Evolutionary conservation across 2,329 filamentous ascomycete genomes (phyloP), one percentile per base, ranked within the genome.

Genomic region (Aspergillus clavatus): DNA sequence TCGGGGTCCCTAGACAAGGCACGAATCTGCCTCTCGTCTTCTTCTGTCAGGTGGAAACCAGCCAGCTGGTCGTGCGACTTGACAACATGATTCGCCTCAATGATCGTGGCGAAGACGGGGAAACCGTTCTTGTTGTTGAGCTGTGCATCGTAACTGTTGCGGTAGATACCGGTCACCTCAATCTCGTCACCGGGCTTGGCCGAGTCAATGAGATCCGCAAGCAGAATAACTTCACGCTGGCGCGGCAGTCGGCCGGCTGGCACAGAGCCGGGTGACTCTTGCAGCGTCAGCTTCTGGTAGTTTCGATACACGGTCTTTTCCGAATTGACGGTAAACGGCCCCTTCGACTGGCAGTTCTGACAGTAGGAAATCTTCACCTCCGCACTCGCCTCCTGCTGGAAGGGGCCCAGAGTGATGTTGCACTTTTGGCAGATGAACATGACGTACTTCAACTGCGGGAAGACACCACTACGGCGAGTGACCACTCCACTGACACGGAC

Each of bases 41-140:
- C 86, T 62, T 97, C 91, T 0, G 89, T 97, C 62, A 98, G 77
- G 48, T 89, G 82, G 78, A 98, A 98, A 45, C 93, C 93, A 60
- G 93, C 93, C 49, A 98, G 83, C 70, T 98, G 90, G 66, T 98
- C 93, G 63, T 98, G 93, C 0, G 91, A 85, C 69, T 98, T 98
- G 69, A 97, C 84, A 4, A 97, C 83, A 56, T 98, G 90, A 70
- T 98, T 98, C 21, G 94, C 94, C 69, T 98, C 93, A 4, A 98
- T 79, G 47, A 98, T 93, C 0, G 93, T 98, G 4, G 93, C 91
- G 68, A 98, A 98, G 27, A 98, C 93, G 0, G 93, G 93, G 72
- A 98, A 97, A 4, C 93, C 93, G 63, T 97, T 98, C 62, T 93
- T 91, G 73, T 96, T 97, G 73, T 98, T 98, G 43, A 98, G 79